phyloP scores from a whole-genome alignment of 169 alveolate species.

The Plasmodium berghei region DNA sequence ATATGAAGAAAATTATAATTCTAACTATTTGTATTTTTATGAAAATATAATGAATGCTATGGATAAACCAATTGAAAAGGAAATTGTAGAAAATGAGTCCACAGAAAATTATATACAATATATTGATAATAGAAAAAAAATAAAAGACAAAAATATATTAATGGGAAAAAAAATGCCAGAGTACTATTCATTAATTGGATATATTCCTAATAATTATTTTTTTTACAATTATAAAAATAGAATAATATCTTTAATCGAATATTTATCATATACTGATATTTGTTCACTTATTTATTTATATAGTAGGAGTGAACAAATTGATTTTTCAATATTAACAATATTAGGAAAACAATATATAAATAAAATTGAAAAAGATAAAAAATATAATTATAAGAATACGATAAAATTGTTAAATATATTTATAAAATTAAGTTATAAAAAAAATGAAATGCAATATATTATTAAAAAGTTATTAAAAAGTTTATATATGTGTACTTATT shows the following conservation, averaged over 20 bases:
- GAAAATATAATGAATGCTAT: not conserved
- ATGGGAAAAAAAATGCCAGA: not conserved
- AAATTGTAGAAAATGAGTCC: not conserved
- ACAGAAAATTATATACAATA: not conserved
- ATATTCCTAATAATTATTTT: slow-evolving; percentile 62
- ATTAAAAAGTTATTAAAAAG: slow-evolving; percentile 9
- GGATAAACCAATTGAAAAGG: too few species aligned
- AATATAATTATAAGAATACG: slow-evolving; percentile 34
- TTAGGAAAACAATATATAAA: slow-evolving; percentile 52
- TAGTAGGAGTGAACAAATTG: slow-evolving; percentile 8
- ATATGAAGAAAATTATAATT: not conserved
- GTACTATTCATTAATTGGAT: slow-evolving; percentile 45
- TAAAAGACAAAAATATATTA: not conserved
- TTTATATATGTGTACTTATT: not conserved
- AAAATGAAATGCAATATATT: not conserved
- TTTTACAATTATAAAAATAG: slow-evolving; percentile 40
- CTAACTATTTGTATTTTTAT: not conserved
- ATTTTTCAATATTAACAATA: slow-evolving; percentile 2
- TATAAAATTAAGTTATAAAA: slow-evolving; percentile 47
- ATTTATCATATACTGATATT: slow-evolving; percentile 24
- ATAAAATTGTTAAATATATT: slow-evolving; percentile 61
- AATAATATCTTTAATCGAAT: slow-evolving; percentile 16
- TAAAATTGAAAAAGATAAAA: slow-evolving; percentile 26
- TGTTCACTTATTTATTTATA: slow-evolving; percentile 35
- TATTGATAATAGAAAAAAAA: not conserved